Conservation (phyloP, 768 basidiomycete genomes). For the Phaffia tasmanica region DNA sequence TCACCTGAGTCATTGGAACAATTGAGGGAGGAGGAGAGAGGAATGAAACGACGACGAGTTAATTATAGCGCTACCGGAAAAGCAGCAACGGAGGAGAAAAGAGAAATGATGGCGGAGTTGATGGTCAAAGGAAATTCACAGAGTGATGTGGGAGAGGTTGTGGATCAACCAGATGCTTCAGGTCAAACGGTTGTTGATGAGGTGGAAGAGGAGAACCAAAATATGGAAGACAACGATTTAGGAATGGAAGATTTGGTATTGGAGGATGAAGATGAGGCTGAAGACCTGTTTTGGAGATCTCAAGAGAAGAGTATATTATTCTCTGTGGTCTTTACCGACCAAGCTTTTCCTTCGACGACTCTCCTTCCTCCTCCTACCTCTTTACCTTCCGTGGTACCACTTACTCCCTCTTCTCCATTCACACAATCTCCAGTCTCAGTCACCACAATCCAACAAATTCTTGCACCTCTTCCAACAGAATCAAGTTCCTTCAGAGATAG, state of each 20-base stretch:
- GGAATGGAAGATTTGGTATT: background rate
- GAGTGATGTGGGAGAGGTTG: too few species aligned
- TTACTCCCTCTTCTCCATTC: background rate
- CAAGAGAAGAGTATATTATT: too few species aligned
- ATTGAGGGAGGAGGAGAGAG: too few species aligned
- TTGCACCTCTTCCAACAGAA: background rate
- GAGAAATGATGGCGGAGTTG: too few species aligned
- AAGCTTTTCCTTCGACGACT: background rate
- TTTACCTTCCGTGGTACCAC: background rate
- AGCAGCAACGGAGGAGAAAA: too few species aligned
- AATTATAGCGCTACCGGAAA: too few species aligned
- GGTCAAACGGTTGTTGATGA: background rate
- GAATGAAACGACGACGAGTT: too few species aligned
- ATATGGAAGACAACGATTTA: background rate
- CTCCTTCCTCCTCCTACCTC: background rate
- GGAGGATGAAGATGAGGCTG: background rate
- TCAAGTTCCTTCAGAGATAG: background rate
- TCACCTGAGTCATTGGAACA: too few species aligned
- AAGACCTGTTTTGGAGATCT: background rate
- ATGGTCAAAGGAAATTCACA: too few species aligned
- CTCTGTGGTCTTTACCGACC: too few species aligned
- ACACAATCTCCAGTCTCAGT: background rate
- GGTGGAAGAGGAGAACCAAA: conserved; percentile 1
- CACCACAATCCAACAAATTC: conserved; percentile 1
- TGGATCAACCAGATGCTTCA: too few species aligned